A percentile compares a stretch with the other conserved stretches of the same genome.
These are phyloP conservation scores for Polyrhizophydium stewartii DNA, from an alignment of 371 early-diverging fungal genomes.

Conservation along the genomic window DNA sequence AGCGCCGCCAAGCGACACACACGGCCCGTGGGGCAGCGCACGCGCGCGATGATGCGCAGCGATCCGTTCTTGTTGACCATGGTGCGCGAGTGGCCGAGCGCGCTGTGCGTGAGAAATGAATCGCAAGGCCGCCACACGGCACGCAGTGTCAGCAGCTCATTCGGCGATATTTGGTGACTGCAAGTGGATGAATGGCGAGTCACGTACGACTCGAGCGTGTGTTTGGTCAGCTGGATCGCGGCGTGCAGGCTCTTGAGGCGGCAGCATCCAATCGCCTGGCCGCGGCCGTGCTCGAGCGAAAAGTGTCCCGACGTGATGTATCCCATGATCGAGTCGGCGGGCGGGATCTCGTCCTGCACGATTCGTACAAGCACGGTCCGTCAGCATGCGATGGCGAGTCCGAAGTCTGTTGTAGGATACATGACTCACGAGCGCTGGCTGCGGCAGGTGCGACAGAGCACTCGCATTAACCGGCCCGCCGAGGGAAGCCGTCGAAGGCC, in stretches of 20 bases:
- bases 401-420: no score
- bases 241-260: conserved; percentile 42
- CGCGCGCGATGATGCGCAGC: conserved; percentile 42
- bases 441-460: no score
- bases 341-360: conserved; percentile 24
- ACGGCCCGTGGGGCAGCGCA: conserved; percentile 45
- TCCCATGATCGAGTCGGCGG: conserved; percentile 47
- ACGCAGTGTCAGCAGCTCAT: no score
- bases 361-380: background rate
- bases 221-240: conserved; percentile 13
- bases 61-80: conserved; percentile 34
- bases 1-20: conserved; percentile 48
- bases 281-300: conserved; percentile 60
- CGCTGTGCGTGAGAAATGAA: no score
- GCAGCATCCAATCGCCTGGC: conserved; percentile 54
- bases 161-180: no score
- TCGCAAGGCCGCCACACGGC: no score
- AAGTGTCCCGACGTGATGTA: conserved; percentile 69
- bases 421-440: no score
- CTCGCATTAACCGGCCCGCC: no score
- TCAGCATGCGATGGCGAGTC: background rate
- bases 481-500: background rate
- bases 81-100: no score
- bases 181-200: no score
- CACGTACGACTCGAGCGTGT: background rate